Evolutionary conservation across 352 stramenopile species (phyloP), one percentile per base, ranked within the genome.

Genomic region (Hyaloperonospora arabidopsidis): DNA sequence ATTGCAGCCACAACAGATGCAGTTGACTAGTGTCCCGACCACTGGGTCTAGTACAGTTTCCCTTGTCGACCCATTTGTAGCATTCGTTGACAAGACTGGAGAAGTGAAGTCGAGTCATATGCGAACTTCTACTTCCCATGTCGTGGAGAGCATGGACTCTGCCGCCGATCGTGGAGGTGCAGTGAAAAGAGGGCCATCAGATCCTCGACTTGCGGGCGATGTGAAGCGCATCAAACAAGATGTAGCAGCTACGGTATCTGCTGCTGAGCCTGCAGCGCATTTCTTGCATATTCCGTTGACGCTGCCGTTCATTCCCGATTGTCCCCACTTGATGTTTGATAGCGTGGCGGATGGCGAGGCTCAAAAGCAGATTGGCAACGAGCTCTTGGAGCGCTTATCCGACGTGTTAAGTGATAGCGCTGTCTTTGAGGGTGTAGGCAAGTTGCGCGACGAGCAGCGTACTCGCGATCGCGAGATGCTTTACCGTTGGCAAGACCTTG

Each of bases 401-500:
- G 67, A 84, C 14, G 75, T 79, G 19, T 54, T 89, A 10, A 62
- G 74, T 2, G 74, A 86, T 39, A 86, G 63, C 49, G 74, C 73
- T 11, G 77, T 90, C 2, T 90, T 90, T 41, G 57, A 84, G 53
- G 72, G 73, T 14, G 80, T 90, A 0, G 65, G 66, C n/a, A 72
- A 82, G 47, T 52, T 90, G 45, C 59, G 64, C 6, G 70, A 76
- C 17, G 76, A 80, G 25, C 80, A 90, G 38, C 76, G 76, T 6
- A 64, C 67, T 28, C 76, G 75, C 13, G 80, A 90, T 38, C 74
- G 73, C 0, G 80, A 87, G 48, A 86, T 78, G 66, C 46, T 90
- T 15, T 83, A 86, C 32, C 80, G 80, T 15, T 90, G 80, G 80
- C 80, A 90, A 55, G 80, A 90, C 23, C 66, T 90, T 22, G 68